Evolutionary conservation across 208 protist genomes (phyloP), one percentile per base, ranked within the genome.

Genomic region (Vickermania ingenoplastis): DNA sequence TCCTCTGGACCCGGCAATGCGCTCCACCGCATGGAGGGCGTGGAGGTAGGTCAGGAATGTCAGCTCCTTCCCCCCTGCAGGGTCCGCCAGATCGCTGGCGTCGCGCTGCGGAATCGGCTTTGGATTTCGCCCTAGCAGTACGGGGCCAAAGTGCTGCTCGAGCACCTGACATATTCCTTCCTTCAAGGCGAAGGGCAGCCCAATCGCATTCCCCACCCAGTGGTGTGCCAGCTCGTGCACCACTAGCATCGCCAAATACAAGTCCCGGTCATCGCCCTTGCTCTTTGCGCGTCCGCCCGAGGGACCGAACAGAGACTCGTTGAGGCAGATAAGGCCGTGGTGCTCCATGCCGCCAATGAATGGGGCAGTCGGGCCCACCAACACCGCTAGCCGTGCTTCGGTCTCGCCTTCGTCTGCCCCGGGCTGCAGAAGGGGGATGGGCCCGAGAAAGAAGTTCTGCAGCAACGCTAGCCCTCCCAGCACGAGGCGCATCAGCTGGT

Each of bases 301-400:
- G 27, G 50, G 55, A 24, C 27, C 49, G 57, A 72, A 92, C 25
- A 92, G 71, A 27, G 41, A 51, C 50, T 91, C 84, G 49, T 90
- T 91, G 14, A 94, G 79, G 66, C 89, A 89, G 13, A 91, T 84
- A 31, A 67, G 81, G 30, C 84, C 69, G 71, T 94, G 82, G 63
- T 94, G 86, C 62, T 94, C 87, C 87, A 94, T 94, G 11, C 87
- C 87, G 0, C 76, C 79, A 30, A 94, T 89, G 61, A 76, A 91
- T 3, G 79, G 77, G 80, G 87, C 86, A 53, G 81, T 89, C 4
- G 87, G 87, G 3, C 55, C 82, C 21, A 90, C 56, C 0, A 84
- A 57, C 36, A 92, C 64, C 26, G 73, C 73, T 0, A 94, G 59
- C 31, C 77, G 55, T 2, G 53, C 45, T n/a, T n/a, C n/a, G n/a